These are phyloP conservation scores for Neurospora discreta DNA, from an alignment of 495 filamentous ascomycete species.

Conservation along the genomic window DNA sequence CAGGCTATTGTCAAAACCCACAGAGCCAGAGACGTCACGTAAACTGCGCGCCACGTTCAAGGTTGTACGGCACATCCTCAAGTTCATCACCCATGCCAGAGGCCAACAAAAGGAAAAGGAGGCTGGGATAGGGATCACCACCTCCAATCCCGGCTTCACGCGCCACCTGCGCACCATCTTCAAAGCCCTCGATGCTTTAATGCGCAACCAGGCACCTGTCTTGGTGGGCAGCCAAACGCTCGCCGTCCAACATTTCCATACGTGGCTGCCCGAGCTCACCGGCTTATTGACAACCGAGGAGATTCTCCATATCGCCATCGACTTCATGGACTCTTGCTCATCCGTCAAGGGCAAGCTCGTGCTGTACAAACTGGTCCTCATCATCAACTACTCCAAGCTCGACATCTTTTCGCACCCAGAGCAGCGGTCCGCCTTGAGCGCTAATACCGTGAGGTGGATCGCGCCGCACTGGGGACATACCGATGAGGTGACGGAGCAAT, in stretches of 20 bases:
- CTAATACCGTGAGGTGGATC: slow-evolving; percentile 83
- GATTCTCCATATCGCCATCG: slow-evolving; percentile 80
- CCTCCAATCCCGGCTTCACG: slow-evolving; percentile 62
- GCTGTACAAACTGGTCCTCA: slow-evolving; percentile 86
- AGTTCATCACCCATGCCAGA: slow-evolving; percentile 86
- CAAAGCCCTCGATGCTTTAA: slow-evolving; percentile 75
- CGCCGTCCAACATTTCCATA: slow-evolving; percentile 92
- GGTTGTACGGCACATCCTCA: slow-evolving; percentile 83
- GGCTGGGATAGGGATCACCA: slow-evolving; percentile 78
- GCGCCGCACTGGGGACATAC: slow-evolving; percentile 85
- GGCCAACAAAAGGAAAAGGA: slow-evolving; percentile 83
- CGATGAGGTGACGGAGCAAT: slow-evolving; percentile 65
- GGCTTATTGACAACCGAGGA: slow-evolving; percentile 68
- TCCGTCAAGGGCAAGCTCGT: slow-evolving; percentile 84
- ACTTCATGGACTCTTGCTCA: slow-evolving; percentile 86
- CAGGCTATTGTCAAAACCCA: slow-evolving; percentile 64
- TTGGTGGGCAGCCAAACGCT: slow-evolving; percentile 89
- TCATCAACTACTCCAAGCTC: slow-evolving; percentile 76
- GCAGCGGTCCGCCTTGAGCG: slow-evolving; percentile 58
- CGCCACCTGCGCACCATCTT: slow-evolving; percentile 80
- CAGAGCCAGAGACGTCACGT: slow-evolving; percentile 68
- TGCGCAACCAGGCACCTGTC: slow-evolving; percentile 74
- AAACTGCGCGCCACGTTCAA: slow-evolving; percentile 88
- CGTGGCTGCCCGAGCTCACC: slow-evolving; percentile 83
- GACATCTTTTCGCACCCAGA: slow-evolving; percentile 68